Evolutionary conservation across 345 rosid species (phyloP), one percentile per base, ranked within the genome.

Genomic region (Eucalyptus leucophloia): DNA sequence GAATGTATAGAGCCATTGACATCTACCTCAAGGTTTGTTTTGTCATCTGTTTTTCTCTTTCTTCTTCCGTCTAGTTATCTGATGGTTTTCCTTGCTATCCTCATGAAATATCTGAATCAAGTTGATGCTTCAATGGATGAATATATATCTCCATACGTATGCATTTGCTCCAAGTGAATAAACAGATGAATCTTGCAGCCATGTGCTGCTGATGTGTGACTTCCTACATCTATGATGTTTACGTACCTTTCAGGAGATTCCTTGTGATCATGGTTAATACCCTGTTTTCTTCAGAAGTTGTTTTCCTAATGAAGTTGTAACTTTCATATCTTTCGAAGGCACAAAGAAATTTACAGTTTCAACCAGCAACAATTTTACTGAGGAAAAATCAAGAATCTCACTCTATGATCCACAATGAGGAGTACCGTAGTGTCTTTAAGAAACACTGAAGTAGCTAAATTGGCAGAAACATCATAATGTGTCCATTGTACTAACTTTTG

Each of bases 11-110:
- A 93, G 96, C 99, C 89, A 93, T 96, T 12, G 99, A 98, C 89
- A 97, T 98, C 92, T 98, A 93, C 93, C 96, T 98, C 83, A 98
- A 98, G 99, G 99, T 96, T 88, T 60, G 67, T n/a, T 87, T 49
- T 51, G 67, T 88, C 42, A 9, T 54, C 49, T 69, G 21, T 26
- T 72, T 50, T 87, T 60, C 77, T 69, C 77, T 69, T 54, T 86
- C 72, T 86, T 37, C 87, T 80, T 51, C n/a, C 23, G 6, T 54
- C 67, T 77, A 83, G 32, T 44, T 26, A 40, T 65, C n/a, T 45
- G 83, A 37, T 21, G 28, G 47, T 40, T 77, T 40, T 77, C 85
- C 47, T 77, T 23, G 26, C n/a, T 37, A 16, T 21, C 83, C 47
- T 40, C 85, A 11, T 23, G 14, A 77, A 77, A 40, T 40, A 77